A percentile compares a stretch with the other conserved stretches of the same genome.
phyloP scores from a whole-genome alignment of 108 stramenopile species.

The Nitzschia sp. region DNA sequence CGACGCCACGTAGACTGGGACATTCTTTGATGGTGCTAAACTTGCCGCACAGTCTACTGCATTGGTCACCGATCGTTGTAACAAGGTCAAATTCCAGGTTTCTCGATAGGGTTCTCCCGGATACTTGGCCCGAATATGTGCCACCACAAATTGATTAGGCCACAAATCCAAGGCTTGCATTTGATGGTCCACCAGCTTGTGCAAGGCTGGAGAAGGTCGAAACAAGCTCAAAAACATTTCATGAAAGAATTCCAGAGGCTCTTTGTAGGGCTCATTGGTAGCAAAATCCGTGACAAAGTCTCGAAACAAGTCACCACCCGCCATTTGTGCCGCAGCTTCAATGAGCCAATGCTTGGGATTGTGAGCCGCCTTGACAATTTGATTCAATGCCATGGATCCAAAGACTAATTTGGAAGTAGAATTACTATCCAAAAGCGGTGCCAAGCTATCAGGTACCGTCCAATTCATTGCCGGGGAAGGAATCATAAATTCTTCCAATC shows the following conservation, averaged over 20 bases:
- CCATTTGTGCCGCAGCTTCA: constrained; percentile 29
- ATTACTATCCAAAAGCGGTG: constrained; percentile 12
- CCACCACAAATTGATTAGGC: constrained; percentile 35
- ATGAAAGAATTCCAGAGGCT: constrained; percentile 28
- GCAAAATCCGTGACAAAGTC: neutral
- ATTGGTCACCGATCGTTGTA: constrained; percentile 27
- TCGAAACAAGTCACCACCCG: neutral
- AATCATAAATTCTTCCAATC: constrained; percentile 48
- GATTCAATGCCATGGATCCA: constrained; percentile 8
- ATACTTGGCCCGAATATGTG: constrained; percentile 45
- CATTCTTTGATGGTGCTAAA: neutral
- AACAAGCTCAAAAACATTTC: constrained; percentile 38
- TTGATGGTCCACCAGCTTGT: neutral
- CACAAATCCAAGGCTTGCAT: constrained; percentile 23
- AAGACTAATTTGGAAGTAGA: neutral
- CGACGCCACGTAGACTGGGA: constrained; percentile 43
- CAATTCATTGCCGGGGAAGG: constrained; percentile 30
- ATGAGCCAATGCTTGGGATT: constrained; percentile 28
- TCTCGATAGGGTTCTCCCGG: constrained; percentile 38
- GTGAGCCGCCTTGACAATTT: neutral
- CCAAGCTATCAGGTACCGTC: constrained; percentile 23
- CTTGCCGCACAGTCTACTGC: constrained; percentile 39
- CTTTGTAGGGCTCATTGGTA: neutral
- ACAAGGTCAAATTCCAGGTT: constrained; percentile 24
- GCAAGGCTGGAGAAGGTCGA: constrained; percentile 27